Conservation (phyloP, 768 basidiomycete species). For the Amylocystis lapponica region DNA sequence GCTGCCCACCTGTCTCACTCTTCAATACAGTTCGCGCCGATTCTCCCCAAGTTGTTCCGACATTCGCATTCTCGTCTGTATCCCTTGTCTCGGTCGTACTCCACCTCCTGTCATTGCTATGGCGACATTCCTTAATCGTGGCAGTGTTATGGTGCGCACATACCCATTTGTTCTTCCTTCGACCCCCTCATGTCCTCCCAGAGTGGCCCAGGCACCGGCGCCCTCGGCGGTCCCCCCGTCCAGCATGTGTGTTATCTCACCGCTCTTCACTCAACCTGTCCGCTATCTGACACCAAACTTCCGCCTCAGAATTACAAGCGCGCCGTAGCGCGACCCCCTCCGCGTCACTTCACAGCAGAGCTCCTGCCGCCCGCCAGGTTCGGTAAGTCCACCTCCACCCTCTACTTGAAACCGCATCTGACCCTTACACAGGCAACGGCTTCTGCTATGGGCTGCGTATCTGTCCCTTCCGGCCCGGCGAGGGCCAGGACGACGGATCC, state of each 20-base stretch:
- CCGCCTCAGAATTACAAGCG: constrained; percentile 48
- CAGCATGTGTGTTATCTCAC: constrained; percentile 10
- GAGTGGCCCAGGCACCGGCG: constrained; percentile 16
- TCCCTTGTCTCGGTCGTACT: neutral
- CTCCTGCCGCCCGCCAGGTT: constrained; percentile 56
- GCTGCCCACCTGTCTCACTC: too few species aligned
- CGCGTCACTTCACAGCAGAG: constrained; percentile 53
- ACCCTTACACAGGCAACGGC: constrained; percentile 37
- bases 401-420: too few species aligned
- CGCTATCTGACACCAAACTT: neutral
- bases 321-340: constrained; percentile 55
- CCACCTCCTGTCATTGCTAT: neutral
- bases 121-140: neutral
- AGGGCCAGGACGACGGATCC: constrained; percentile 6
- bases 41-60: too few species aligned
- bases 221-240: constrained; percentile 17
- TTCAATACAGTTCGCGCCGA: too few species aligned
- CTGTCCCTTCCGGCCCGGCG: constrained; percentile 32
- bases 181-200: constrained; percentile 10
- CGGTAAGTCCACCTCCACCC: constrained; percentile 16
- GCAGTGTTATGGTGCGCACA: constrained; percentile 8
- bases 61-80: too few species aligned
- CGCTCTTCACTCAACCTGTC: neutral
- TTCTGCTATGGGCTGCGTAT: constrained; percentile 62
- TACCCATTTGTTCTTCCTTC: constrained; percentile 3